Evolutionary conservation across 805 yeast genomes (phyloP), one percentile per base, ranked within the genome.

Genomic region (Torulaspora gathmanii): DNA sequence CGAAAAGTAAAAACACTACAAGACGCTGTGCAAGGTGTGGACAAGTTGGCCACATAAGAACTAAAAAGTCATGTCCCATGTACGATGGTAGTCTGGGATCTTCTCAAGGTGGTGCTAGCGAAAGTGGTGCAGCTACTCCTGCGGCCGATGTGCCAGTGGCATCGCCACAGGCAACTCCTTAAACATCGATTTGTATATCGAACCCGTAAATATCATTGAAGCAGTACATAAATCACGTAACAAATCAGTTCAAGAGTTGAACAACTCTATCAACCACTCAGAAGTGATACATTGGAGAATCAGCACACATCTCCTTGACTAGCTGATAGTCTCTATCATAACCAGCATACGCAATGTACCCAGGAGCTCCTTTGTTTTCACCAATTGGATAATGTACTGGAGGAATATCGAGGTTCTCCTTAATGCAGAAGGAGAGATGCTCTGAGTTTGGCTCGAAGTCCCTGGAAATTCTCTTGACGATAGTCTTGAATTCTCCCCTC

Each of bases 11-110:
- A 44, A 67, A 68, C 39, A 69, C 73, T 0, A 82, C 84, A 7
- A 73, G 99, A 62, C 79, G 87, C 59, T 91, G 99, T 69, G 90
- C 95, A 3, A 83, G 93, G 0, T 91, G 99, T 73, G 98, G 98
- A 17, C 93, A 91, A 10, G 75, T 86, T 51, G 99, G 98, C 0
- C 99, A 91, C 64, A 91, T 91, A 50, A 77, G 93, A 62, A 91
- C 99, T 2, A 89, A 88, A 63, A 74, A 74, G 52, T 71, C 91
- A 1, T 91, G 99, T 69, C 99, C 98, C 12, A 74, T 89, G 77
- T 91, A 86, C 61, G 79, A 77, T 50, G 80, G 77, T 47, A 48
- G 45, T 35, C 31, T 39, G 9, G 42, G 37, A 4, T 15, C 37
- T 4, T 30, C 36, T 13, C 37, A 39, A 17, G 42, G 37, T 22